Conservation (phyloP, 2,329 filamentous ascomycete species). For the Colletotrichum costaricense region DNA sequence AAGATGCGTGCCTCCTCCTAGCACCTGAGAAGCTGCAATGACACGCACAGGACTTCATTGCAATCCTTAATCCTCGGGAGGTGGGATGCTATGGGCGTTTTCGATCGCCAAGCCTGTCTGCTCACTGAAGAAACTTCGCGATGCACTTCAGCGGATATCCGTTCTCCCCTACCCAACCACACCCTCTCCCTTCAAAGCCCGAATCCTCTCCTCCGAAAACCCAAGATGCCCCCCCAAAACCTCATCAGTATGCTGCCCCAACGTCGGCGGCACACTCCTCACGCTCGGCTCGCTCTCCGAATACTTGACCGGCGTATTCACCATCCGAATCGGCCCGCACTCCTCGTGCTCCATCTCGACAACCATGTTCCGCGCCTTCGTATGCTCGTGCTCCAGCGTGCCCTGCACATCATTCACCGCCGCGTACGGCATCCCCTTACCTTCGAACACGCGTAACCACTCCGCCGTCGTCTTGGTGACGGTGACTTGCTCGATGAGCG, state of each 20-base stretch:
- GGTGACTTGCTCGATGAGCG: slow-evolving; percentile 81
- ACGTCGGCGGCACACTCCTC: slow-evolving; percentile 80
- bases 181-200: slow-evolving; percentile 71
- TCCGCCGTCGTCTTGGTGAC: slow-evolving; percentile 83
- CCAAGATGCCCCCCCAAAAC: slow-evolving; percentile 74
- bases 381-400: slow-evolving; percentile 87
- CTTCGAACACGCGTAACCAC: slow-evolving; percentile 89
- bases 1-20: no score
- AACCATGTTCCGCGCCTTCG: slow-evolving; percentile 88
- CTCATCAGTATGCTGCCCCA: slow-evolving; percentile 90
- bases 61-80: no score
- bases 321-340: slow-evolving; percentile 88
- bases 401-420: slow-evolving; percentile 93
- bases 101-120: no score
- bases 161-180: slow-evolving; percentile 49
- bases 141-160: no score
- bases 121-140: no score
- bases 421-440: slow-evolving; percentile 90
- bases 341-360: slow-evolving; percentile 84
- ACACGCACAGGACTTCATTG: no score
- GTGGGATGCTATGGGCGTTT: no score
- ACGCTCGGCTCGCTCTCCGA: slow-evolving; percentile 84
- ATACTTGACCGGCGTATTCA: slow-evolving; percentile 96
- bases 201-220: slow-evolving; percentile 68
- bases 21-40: no score